Conservation (phyloP, 108 stramenopile species). For the Skeletonema potamos region DNA sequence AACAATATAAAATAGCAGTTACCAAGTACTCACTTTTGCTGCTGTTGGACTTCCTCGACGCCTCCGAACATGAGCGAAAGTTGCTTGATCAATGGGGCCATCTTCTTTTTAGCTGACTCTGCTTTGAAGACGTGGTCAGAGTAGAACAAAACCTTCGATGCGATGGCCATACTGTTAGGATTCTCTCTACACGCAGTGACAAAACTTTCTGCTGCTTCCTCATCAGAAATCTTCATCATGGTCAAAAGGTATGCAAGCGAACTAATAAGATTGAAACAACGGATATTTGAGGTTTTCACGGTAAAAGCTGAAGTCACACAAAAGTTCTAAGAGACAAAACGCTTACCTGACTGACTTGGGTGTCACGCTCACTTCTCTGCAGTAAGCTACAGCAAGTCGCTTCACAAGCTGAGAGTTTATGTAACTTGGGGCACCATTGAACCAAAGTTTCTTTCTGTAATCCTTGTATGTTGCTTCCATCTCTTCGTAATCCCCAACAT, state of each 20-base stretch:
- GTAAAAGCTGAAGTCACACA: neutral
- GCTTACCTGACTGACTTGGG: slow-evolving; percentile 68
- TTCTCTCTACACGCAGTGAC: slow-evolving; percentile 56
- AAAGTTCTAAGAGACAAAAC: neutral
- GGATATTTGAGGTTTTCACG: neutral
- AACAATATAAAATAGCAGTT: neutral
- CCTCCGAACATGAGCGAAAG: slow-evolving; percentile 21
- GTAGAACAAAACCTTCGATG: slow-evolving; percentile 82
- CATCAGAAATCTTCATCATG: slow-evolving; percentile 71
- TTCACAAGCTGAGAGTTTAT: slow-evolving; percentile 48
- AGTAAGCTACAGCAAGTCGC: slow-evolving; percentile 62
- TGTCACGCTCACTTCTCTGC: slow-evolving; percentile 73
- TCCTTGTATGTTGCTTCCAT: slow-evolving; percentile 70
- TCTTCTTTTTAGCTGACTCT: slow-evolving; percentile 31
- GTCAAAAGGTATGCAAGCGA: slow-evolving; percentile 76
- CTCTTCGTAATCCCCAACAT: slow-evolving; percentile 79
- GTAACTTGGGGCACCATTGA: slow-evolving; percentile 53
- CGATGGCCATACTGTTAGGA: slow-evolving; percentile 55
- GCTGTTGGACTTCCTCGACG: slow-evolving; percentile 12
- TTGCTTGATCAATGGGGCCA: slow-evolving; percentile 22
- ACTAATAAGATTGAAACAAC: slow-evolving; percentile 27
- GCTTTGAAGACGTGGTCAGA: slow-evolving; percentile 75
- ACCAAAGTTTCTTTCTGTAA: slow-evolving; percentile 66
- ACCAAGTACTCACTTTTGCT: slow-evolving; percentile 54
- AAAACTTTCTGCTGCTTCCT: slow-evolving; percentile 65